phyloP scores from a whole-genome alignment of 2,329 filamentous ascomycete species.

The Colletotrichum trifolii region DNA sequence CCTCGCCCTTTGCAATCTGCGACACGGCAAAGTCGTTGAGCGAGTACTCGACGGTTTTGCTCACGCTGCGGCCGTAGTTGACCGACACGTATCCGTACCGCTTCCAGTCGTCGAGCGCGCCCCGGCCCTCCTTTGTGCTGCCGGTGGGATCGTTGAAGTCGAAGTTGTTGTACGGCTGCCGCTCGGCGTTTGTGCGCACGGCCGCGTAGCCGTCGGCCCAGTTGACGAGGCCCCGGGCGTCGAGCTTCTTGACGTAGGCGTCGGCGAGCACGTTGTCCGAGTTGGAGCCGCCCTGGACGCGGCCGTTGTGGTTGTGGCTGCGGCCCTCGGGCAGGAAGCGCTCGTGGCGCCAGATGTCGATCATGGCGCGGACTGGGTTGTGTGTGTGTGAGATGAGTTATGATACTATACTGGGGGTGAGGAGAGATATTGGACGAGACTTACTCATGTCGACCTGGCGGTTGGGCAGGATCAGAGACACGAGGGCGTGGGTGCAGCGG shows the following conservation, averaged over 20 bases:
- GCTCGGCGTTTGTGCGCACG: conserved; percentile 67
- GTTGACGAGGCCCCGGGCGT: conserved; percentile 57
- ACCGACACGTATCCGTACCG: conserved; percentile 66
- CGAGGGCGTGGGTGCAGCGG: conserved; percentile 63
- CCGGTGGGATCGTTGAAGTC: conserved; percentile 62
- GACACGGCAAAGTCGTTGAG: conserved; percentile 68
- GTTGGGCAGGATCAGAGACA: conserved; percentile 63
- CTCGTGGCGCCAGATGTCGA: conserved; percentile 68
- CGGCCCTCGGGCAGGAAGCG: conserved; percentile 65
- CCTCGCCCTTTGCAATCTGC: conserved; percentile 65
- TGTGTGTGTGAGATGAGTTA: background rate
- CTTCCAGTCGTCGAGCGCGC: conserved; percentile 69
- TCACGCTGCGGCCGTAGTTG: conserved; percentile 62
- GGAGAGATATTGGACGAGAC: background rate
- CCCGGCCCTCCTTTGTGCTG: conserved; percentile 66
- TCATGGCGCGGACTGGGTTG: conserved; percentile 57
- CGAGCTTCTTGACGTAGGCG: conserved; percentile 62
- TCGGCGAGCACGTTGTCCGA: conserved; percentile 71
- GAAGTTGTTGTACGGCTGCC: conserved; percentile 60
- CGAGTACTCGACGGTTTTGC: conserved; percentile 67
- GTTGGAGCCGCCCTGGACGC: conserved; percentile 68
- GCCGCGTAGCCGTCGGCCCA: conserved; percentile 65
- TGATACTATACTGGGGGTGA: background rate
- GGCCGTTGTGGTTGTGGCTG: conserved; percentile 67
- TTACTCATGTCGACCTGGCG: conserved; percentile 61